Base-by-base conservation (phyloP, 371 early-diverging fungal species). In the Haplosporangium sp. region DNA sequence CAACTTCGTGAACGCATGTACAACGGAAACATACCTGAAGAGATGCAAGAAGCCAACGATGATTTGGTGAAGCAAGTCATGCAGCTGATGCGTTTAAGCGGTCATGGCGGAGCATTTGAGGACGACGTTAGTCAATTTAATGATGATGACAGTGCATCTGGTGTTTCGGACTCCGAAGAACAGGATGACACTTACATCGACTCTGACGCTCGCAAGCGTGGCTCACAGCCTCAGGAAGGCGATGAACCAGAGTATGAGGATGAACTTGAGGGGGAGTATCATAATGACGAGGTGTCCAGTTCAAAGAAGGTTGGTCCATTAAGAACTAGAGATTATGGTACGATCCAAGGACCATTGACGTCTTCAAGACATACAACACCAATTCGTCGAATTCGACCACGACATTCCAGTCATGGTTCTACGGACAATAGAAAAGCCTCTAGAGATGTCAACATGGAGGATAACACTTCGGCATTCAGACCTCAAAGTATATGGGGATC, bases 11-110 rank as follows among this genome's bases (percentile, higher is more conserved):
- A 75, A 39, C 67, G 76, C 13, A 81, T 81, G 82, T 81, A 81
- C 63, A 71, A 72, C 2, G 82, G 82, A 1, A 68, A 75, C 50
- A 81, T 81, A 34, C 82, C 82, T 1, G 69, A 71, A 20, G 76
- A 81, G 42, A 71, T 81, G 76, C 63, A 53, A 42, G 82, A 81
- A 38, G 69, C 35, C 17, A 81, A 81, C 44, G 82, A 81, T 35
- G 76, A 74, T 5, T 58, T 81, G 19, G 66, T 81, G 48, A 81
- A 81, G 72, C 72, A 81, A 56, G 82, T 75, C 39, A 68, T 81
- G n/a, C 82, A 75, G 44, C 72, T 81, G 44, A 81, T 81, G 82
- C 52, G 66, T 15, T 52, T 27, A 10, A 63, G 72, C 0, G 82
- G 82, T 7, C 71, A 73, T 15, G 61, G 57, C 52, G 69, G 65